Percentiles rank a stretch among this genome's conserved stretches.
Conservation (phyloP, 352 stramenopile species). For the Nothophytophthora sp. region DNA sequence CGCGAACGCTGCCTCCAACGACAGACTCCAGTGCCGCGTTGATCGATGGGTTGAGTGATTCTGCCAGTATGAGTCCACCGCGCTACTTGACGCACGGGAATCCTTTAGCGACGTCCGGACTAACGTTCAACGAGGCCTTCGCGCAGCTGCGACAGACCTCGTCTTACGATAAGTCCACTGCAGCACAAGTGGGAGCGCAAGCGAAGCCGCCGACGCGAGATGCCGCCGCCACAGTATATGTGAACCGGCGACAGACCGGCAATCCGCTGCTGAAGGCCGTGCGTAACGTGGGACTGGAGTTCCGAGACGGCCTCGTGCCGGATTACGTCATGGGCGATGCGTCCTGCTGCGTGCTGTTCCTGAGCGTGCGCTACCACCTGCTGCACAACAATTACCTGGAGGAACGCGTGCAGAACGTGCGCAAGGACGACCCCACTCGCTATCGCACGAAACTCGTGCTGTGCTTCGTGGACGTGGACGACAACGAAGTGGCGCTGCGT, state of each 20-base stretch:
- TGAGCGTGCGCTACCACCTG: conserved; percentile 90
- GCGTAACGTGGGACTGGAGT: conserved; percentile 93
- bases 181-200: conserved; percentile 1
- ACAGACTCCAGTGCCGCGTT: conserved; percentile 8
- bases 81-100: conserved; percentile 43
- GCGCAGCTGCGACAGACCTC: conserved; percentile 52
- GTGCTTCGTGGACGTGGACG: conserved; percentile 95
- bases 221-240: conserved; percentile 58
- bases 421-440: conserved; percentile 62
- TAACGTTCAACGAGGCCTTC: conserved; percentile 62
- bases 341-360: conserved; percentile 89
- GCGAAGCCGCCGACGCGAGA: conserved; percentile 29
- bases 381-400: conserved; percentile 92
- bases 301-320: conserved; percentile 88
- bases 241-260: conserved; percentile 89
- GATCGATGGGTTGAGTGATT: too few relatives aligned
- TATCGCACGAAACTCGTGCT: conserved; percentile 93
- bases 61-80: too few relatives aligned
- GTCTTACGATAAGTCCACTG: conserved; percentile 45
- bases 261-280: conserved; percentile 94
- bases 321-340: conserved; percentile 94
- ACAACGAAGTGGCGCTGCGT: conserved; percentile 91
- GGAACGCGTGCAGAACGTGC: conserved; percentile 89
- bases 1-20: conserved; percentile 25
- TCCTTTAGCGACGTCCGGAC: conserved; percentile 7